Percentiles rank a stretch among this genome's conserved stretches.
These are phyloP conservation scores for Millerago galiae DNA, from an alignment of 805 yeast genomes.

Conservation along the genomic window DNA sequence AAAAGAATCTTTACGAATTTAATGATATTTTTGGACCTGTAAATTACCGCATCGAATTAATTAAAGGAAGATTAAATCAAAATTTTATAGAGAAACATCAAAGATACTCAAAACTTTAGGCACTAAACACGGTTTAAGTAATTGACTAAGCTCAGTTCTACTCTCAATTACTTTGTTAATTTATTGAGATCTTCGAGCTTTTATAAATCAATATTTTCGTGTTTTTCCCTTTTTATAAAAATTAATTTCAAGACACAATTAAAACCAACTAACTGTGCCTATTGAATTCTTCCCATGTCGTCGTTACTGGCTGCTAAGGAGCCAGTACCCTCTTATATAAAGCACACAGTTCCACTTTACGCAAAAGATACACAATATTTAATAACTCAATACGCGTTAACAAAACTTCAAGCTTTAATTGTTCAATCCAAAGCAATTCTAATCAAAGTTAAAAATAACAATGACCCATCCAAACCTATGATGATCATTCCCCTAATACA, in stretches of 20 bases:
- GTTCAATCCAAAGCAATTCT: constrained; percentile 25
- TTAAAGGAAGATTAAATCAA: too few relatives aligned
- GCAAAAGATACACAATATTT: constrained; percentile 47
- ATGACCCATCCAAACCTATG: neutral
- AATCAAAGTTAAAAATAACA: constrained; percentile 10
- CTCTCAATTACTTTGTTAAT: too few relatives aligned
- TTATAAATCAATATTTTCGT: too few relatives aligned
- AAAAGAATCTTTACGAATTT: neutral
- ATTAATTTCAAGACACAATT: too few relatives aligned
- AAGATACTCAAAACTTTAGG: too few relatives aligned
- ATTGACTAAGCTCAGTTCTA: too few relatives aligned
- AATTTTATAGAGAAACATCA: too few relatives aligned
- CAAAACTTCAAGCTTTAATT: constrained; percentile 35
- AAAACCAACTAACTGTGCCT: neutral
- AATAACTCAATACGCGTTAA: constrained; percentile 47
- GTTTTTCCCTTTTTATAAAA: too few relatives aligned
- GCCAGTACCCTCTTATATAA: constrained; percentile 17
- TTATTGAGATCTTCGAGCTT: too few relatives aligned
- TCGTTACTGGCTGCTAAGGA: constrained; percentile 6
- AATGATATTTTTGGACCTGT: neutral
- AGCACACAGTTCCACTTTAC: constrained; percentile 30
- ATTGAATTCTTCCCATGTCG: neutral
- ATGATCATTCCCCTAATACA: constrained; percentile 14
- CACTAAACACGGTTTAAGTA: too few relatives aligned
- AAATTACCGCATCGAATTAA: too few relatives aligned